Base-by-base conservation (phyloP, 2,329 filamentous ascomycete genomes). In the Chaetomiaceae sp. region DNA sequence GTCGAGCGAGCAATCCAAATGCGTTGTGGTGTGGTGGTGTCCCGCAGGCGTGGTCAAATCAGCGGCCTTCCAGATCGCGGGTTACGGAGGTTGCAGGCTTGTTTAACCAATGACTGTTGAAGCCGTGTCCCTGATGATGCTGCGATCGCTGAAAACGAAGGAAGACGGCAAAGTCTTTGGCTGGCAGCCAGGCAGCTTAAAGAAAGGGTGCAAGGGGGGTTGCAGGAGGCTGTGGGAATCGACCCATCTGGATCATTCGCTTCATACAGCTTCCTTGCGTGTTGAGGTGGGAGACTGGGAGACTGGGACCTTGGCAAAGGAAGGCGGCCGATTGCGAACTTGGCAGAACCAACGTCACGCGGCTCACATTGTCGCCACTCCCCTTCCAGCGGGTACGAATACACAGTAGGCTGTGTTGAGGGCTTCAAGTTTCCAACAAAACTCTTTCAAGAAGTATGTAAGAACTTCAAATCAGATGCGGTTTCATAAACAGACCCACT, bases 171-270 rank as follows among this genome's bases (percentile, higher is more conserved):
- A 6, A n/a, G n/a, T 34, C 29, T 33, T 18, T 41, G 27, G 27
- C 9, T 14, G 25, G 20, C 18, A 3, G 14, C 13, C 10, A 13
- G 46, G n/a, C n/a, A n/a, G n/a, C n/a, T n/a, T n/a, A n/a, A n/a
- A n/a, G n/a, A n/a, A n/a, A 18, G 34, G 16, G 36, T 9, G 18
- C 30, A 41, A 29, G 41, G 41, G 40, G 32, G 36, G 11, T 41
- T 43, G 51, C 38, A 44, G 46, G 48, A 49, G 27, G 27, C 25
- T 48, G 54, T 49, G 50, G 50, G 43, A 42, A 53, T 55, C 29
- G 55, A 21, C 38, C 36, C 41, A 45, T 51, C 55, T 55, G 52
- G 57, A 55, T 53, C 46, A 38, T 41, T 47, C 49, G 43, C 42
- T 46, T 51, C 46, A 48, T 51, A 54, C 50, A 55, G 36, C 32